phyloP scores from a whole-genome alignment of 768 basidiomycete species.

The Phlebiopsis gigantea region DNA sequence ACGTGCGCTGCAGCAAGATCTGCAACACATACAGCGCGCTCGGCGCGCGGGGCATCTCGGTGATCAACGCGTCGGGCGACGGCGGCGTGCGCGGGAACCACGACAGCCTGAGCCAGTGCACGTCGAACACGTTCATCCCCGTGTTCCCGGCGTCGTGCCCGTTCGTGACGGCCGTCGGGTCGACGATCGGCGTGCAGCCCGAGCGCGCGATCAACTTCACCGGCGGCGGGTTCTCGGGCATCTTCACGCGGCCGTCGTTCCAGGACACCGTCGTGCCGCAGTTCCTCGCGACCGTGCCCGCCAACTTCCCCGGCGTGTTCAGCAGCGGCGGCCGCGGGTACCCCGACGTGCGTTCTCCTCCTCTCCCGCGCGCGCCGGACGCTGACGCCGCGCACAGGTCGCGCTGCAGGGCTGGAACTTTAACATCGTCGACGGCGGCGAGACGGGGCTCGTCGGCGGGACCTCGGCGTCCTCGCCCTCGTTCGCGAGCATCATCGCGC shows the following conservation, averaged over 20 bases:
- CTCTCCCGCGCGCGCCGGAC: background rate
- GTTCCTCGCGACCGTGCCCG: constrained; percentile 30
- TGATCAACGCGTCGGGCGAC: constrained; percentile 29
- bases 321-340: constrained; percentile 37
- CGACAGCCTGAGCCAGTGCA: constrained; percentile 17
- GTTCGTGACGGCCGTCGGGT: constrained; percentile 27
- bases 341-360: constrained; percentile 33
- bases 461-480: constrained; percentile 28
- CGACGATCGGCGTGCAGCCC: constrained; percentile 29
- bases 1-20: constrained; percentile 12
- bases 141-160: constrained; percentile 29
- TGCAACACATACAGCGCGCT: constrained; percentile 25
- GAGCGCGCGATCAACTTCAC: constrained; percentile 29
- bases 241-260: constrained; percentile 29
- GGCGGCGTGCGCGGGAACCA: constrained; percentile 24
- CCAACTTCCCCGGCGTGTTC: constrained; percentile 18
- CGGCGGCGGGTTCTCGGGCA: constrained; percentile 31
- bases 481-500: constrained; percentile 25
- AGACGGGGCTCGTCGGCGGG: constrained; percentile 19
- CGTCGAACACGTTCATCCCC: constrained; percentile 23
- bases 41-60: constrained; percentile 26
- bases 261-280: constrained; percentile 32
- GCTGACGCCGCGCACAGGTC: constrained; percentile 39
- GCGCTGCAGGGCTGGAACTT: constrained; percentile 32
- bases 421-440: constrained; percentile 18